A percentile compares a stretch with the other conserved stretches of the same genome.
phyloP scores from a whole-genome alignment of 257 asterid species.

The Linaria vulgaris region DNA sequence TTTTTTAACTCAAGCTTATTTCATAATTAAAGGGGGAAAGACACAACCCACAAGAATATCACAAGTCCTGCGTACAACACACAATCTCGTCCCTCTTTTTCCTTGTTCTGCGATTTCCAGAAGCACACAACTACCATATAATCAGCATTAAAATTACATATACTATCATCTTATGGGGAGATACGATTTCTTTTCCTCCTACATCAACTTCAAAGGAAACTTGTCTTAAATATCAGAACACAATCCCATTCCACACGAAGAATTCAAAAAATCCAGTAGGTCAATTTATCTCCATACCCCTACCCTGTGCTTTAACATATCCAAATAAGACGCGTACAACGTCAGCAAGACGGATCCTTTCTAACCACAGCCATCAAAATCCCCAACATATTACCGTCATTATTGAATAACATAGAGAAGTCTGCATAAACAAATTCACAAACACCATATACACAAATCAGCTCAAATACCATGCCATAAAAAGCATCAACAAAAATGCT shows the following conservation, averaged over 20 bases:
- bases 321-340: neutral
- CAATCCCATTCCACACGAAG: neutral
- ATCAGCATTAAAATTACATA: constrained; percentile 6
- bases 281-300: constrained; percentile 8
- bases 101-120: constrained; percentile 1
- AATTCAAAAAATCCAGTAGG: neutral
- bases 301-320: neutral
- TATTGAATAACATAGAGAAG: neutral
- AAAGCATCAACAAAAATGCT: neutral
- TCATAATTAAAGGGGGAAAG: neutral
- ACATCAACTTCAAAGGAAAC: constrained; percentile 8
- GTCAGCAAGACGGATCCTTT: neutral
- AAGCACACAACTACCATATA: neutral
- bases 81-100: neutral
- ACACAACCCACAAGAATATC: neutral
- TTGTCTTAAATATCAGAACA: neutral
- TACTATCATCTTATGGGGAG: too few species aligned
- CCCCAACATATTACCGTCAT: neutral
- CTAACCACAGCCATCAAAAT: neutral
- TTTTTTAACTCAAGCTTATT: neutral
- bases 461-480: constrained; percentile 6
- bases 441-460: constrained; percentile 3
- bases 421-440: constrained; percentile 4
- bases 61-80: too few species aligned
- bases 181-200: neutral